Percentiles rank a stretch among this genome's conserved stretches.
These are phyloP conservation scores for Prunus mira DNA, from an alignment of 306 rosid species.

Conservation along the genomic window DNA sequence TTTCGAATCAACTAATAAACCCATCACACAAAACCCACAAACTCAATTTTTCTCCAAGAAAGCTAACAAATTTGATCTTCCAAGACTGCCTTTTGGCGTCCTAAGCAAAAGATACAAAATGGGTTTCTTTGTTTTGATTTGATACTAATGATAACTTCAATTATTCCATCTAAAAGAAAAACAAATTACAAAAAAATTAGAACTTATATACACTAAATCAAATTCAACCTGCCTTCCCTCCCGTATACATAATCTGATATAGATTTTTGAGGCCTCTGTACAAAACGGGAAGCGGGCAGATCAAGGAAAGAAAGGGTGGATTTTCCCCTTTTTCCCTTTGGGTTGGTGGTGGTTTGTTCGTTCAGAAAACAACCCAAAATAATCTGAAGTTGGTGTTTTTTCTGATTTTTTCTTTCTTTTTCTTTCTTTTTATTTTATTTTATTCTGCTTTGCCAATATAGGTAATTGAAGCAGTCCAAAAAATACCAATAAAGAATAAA, in stretches of 20 bases:
- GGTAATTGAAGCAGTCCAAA: not conserved
- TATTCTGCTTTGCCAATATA: too few species aligned
- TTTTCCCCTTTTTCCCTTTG: not conserved
- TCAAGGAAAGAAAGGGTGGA: not conserved
- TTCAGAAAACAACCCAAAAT: not conserved
- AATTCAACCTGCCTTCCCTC: slow-evolving; percentile 17
- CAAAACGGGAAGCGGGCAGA: slow-evolving; percentile 2
- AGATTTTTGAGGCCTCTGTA: not conserved
- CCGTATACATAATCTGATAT: not conserved
- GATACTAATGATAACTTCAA: not conserved
- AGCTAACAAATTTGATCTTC: not conserved
- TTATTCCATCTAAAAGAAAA: not conserved
- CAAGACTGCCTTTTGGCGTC: not conserved
- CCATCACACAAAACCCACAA: slow-evolving; percentile 39
- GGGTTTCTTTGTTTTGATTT: not conserved
- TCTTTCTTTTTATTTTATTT: not conserved
- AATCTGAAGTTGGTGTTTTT: not conserved
- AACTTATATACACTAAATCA: not conserved
- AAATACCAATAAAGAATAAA: not conserved
- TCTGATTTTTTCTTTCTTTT: not conserved
- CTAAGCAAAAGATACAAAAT: not conserved
- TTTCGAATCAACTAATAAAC: slow-evolving; percentile 41
- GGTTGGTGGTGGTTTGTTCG: not conserved
- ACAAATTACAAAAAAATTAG: not conserved
- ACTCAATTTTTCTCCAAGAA: not conserved